Percentiles rank a stretch among this genome's conserved stretches.
Conservation (phyloP, 495 filamentous ascomycete genomes). For the Hypoxylon lenormandii region DNA sequence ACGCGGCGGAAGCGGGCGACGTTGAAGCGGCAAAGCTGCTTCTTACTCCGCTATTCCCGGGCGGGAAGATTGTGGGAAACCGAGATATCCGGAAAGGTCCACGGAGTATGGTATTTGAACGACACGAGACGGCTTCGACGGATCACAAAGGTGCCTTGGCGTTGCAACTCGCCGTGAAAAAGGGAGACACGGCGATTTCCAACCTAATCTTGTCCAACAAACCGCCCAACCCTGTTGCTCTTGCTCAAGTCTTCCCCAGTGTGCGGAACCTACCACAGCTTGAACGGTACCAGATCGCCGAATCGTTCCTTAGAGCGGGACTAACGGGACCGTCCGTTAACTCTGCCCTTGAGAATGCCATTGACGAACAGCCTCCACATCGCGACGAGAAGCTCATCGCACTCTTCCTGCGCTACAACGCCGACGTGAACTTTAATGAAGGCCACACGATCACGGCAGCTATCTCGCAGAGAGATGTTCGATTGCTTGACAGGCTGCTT, state of each 20-base stretch:
- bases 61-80: constrained; percentile 34
- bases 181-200: constrained; percentile 53
- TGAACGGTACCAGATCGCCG: constrained; percentile 56
- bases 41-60: constrained; percentile 57
- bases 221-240: constrained; percentile 53
- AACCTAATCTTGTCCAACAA: constrained; percentile 55
- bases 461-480: constrained; percentile 54
- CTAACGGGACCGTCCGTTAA: constrained; percentile 53
- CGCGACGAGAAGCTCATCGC: constrained; percentile 59
- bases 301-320: constrained; percentile 56
- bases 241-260: constrained; percentile 56
- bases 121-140: constrained; percentile 60
- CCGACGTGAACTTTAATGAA: constrained; percentile 61
- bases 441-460: constrained; percentile 57
- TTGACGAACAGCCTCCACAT: constrained; percentile 56
- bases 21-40: constrained; percentile 56
- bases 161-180: constrained; percentile 56
- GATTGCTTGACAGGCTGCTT: constrained; percentile 54
- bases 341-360: constrained; percentile 57
- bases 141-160: constrained; percentile 59
- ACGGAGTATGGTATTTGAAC: constrained; percentile 48
- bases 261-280: constrained; percentile 47
- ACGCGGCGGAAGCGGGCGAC: constrained; percentile 57
- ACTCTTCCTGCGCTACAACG: constrained; percentile 58
- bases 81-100: constrained; percentile 43